Evolutionary conservation across 345 rosid genomes (phyloP), one percentile per base, ranked within the genome.

Genomic region (Hibiscus mutabilis): DNA sequence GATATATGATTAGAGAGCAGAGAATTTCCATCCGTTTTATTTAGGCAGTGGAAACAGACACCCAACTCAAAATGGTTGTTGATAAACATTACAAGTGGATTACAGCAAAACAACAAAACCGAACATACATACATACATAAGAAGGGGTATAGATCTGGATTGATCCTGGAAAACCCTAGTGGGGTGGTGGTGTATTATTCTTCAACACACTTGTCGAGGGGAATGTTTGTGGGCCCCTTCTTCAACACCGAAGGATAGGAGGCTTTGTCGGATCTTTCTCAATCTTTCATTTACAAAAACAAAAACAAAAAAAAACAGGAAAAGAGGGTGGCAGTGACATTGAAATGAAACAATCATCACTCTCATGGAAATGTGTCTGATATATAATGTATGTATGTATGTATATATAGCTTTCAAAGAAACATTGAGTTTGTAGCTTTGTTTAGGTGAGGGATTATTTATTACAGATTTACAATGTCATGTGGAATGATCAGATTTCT

Each of bases 171-270:
- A 35, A 35, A 35, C 40, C 40, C 40, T 35, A 35, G 40, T 35
- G 9, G 40, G 40, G 70, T 15, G 53, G 84, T 10, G 79, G 68
- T 76, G 82, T 69, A 86, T 86, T 79, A 87, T 87, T 80, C 87
- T 80, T 71, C 40, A 6, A 80, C 91, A 82, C 91, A 82, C 75
- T 87, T 74, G 79, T 73, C 91, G 70, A 87, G 83, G 83, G 82
- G 91, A 87, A 87, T 87, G 91, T 87, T 85, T 83, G 85, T 77
- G 90, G 87, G 87, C 33, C 78, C 86, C 82, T 3, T 2, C 27
- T 35, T 35, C 14, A 57, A 33, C 76, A 72, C 76, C 60, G 25
- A 65, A 61, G 77, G 73, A 62, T 44, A 78, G 64, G 5, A 61
- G 72, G 56, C 68, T 56, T 60, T 77, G 77, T 79, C 82, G 82